A percentile compares a stretch with the other conserved stretches of the same genome.
Conservation (phyloP, 257 asterid genomes). For the Nicotiana benthamiana region DNA sequence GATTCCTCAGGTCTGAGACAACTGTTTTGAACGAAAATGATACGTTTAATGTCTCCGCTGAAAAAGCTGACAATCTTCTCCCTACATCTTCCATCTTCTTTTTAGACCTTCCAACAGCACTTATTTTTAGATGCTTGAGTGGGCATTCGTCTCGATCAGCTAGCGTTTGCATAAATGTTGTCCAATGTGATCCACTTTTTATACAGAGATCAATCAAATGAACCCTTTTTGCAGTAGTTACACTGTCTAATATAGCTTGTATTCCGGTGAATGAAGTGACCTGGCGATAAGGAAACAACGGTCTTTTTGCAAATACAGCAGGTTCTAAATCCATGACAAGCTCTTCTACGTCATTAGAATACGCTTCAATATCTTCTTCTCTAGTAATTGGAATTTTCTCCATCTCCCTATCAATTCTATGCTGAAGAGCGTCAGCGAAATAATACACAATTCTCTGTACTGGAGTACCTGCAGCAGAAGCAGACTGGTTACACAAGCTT, state of each 20-base stretch:
- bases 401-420: conserved; percentile 16
- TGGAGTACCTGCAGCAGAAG: no score
- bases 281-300: conserved; percentile 17
- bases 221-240: conserved; percentile 28
- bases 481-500: conserved; percentile 4
- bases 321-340: conserved; percentile 1
- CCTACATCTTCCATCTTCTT: conserved; percentile 23
- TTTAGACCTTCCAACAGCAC: conserved; percentile 26
- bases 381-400: not conserved
- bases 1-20: conserved; percentile 19
- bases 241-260: conserved; percentile 29
- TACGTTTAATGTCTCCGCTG: conserved; percentile 14
- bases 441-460: no score
- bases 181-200: conserved; percentile 31
- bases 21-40: conserved; percentile 14
- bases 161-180: conserved; percentile 33
- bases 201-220: conserved; percentile 35
- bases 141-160: conserved; percentile 14
- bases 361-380: conserved; percentile 12
- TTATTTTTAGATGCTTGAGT: conserved; percentile 38
- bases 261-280: conserved; percentile 27
- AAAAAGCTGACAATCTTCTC: conserved; percentile 22
- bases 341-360: conserved; percentile 12
- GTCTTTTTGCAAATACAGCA: not conserved
- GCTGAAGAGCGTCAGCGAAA: conserved; percentile 27